These are phyloP conservation scores for Daldinia sp. DNA, from an alignment of 2,329 filamentous ascomycete genomes.

Conservation along the genomic window DNA sequence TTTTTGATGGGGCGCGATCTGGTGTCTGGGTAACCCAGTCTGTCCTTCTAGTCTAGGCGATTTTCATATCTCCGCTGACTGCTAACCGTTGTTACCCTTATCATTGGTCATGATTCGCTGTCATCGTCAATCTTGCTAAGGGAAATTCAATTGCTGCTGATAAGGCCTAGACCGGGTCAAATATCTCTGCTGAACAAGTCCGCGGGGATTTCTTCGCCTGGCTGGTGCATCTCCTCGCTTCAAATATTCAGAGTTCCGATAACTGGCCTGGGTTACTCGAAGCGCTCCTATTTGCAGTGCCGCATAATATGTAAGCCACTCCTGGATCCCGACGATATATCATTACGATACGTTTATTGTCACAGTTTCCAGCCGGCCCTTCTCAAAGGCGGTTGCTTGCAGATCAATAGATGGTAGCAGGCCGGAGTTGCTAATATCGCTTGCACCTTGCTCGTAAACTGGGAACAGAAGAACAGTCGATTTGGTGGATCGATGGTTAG, in stretches of 20 bases:
- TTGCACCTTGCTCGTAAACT: slow-evolving; percentile 21
- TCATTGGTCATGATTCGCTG: slow-evolving; percentile 46
- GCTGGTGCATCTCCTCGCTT: slow-evolving; percentile 42
- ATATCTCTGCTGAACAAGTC: slow-evolving; percentile 33
- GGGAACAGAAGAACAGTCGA: slow-evolving; percentile 24
- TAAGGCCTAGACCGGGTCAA: slow-evolving; percentile 39
- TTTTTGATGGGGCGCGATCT: slow-evolving; percentile 34
- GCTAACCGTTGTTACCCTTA: slow-evolving; percentile 40
- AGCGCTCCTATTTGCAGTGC: slow-evolving; percentile 25
- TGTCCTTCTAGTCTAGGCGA: slow-evolving; percentile 33
- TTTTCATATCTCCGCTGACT: slow-evolving; percentile 49
- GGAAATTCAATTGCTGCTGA: slow-evolving; percentile 43
- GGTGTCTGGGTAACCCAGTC: slow-evolving; percentile 28
- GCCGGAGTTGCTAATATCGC: slow-evolving; percentile 23
- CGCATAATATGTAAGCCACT: slow-evolving; percentile 21
- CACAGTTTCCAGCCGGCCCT: slow-evolving; percentile 28
- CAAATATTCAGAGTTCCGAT: slow-evolving; percentile 18
- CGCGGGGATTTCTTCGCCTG: slow-evolving; percentile 40
- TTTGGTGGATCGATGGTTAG: slow-evolving; percentile 27
- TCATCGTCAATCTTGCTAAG: slow-evolving; percentile 37
- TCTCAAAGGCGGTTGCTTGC: slow-evolving; percentile 28
- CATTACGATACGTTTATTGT: slow-evolving; percentile 37
- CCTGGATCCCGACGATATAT: slow-evolving; percentile 20
- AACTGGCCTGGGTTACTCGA: slow-evolving; percentile 22
- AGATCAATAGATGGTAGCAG: slow-evolving; percentile 33